These are phyloP conservation scores for Samsoniella hepiali DNA, from an alignment of 2,329 filamentous ascomycete genomes.

Conservation along the genomic window DNA sequence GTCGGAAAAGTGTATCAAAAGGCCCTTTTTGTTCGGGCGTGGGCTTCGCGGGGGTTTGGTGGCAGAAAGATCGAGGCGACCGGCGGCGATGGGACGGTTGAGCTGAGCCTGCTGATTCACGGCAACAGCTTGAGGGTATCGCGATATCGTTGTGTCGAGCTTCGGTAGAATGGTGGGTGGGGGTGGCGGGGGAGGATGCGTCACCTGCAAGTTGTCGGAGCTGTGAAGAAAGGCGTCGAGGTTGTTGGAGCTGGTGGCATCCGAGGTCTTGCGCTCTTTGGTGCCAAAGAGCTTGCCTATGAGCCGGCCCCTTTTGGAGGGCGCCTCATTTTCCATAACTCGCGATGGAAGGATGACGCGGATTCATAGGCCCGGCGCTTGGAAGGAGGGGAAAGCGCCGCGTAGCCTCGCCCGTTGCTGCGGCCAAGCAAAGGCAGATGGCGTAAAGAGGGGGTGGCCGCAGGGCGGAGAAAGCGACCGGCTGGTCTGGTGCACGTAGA, in stretches of 20 bases:
- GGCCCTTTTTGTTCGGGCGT: constrained; percentile 57
- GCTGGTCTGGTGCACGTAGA: background rate
- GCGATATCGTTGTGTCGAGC: constrained; percentile 55
- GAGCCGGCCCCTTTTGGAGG: constrained; percentile 49
- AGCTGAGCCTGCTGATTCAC: constrained; percentile 43
- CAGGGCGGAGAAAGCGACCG: background rate
- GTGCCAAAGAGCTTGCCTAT: constrained; percentile 61
- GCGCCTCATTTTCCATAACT: constrained; percentile 46
- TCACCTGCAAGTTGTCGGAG: constrained; percentile 53
- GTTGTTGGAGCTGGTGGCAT: constrained; percentile 40
- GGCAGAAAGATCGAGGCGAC: constrained; percentile 37
- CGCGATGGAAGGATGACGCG: constrained; percentile 21
- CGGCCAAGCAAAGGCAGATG: constrained; percentile 21
- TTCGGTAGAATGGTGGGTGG: constrained; percentile 41
- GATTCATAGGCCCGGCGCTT: constrained; percentile 30
- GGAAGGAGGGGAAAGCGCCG: constrained; percentile 18
- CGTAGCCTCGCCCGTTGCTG: constrained; percentile 23
- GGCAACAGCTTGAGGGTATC: constrained; percentile 53
- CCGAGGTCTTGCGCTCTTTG: constrained; percentile 40
- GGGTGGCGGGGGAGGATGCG: constrained; percentile 46
- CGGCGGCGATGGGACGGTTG: constrained; percentile 40
- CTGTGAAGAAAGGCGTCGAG: constrained; percentile 59
- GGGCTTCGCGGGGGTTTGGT: constrained; percentile 46
- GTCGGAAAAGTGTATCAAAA: constrained; percentile 72
- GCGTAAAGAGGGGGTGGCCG: background rate